These are phyloP conservation scores for Harringtonia lauricola DNA, from an alignment of 2,329 filamentous ascomycete genomes.

Conservation along the genomic window DNA sequence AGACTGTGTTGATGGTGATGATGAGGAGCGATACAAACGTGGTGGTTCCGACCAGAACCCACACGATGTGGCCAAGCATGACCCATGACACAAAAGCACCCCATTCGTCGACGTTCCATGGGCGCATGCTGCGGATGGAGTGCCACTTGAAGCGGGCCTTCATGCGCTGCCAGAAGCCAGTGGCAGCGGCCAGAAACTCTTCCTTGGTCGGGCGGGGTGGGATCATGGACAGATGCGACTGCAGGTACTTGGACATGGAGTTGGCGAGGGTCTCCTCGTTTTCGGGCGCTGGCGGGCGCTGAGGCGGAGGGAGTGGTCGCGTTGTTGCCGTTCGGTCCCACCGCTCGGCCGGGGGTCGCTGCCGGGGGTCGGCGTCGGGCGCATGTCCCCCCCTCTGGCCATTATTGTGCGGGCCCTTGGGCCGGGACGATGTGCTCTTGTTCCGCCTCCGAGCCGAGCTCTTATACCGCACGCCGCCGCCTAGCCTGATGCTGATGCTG, in stretches of 20 bases:
- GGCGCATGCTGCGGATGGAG: slow-evolving; percentile 83
- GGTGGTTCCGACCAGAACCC: slow-evolving; percentile 93
- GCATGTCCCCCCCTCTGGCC: no score
- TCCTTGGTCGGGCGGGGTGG: slow-evolving; percentile 89
- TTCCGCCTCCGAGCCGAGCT: not conserved
- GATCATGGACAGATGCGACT: slow-evolving; percentile 51
- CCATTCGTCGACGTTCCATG: slow-evolving; percentile 95
- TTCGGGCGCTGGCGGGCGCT: slow-evolving; percentile 11
- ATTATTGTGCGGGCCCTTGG: no score
- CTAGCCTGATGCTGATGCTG: no score
- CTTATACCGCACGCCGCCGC: not conserved
- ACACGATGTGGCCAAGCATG: slow-evolving; percentile 82
- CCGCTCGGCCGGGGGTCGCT: not conserved
- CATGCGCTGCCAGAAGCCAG: slow-evolving; percentile 81
- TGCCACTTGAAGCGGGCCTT: slow-evolving; percentile 96
- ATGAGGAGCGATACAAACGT: slow-evolving; percentile 93
- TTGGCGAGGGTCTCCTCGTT: slow-evolving; percentile 33
- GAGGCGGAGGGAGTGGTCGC: slow-evolving; percentile 5
- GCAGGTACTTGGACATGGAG: slow-evolving; percentile 48
- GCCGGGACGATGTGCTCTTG: not conserved
- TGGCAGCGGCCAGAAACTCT: slow-evolving; percentile 83
- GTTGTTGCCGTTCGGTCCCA: slow-evolving; percentile 1
- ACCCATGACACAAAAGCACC: slow-evolving; percentile 94
- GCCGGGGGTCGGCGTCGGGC: no score
- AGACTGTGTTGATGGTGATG: slow-evolving; percentile 85